Evolutionary conservation across 257 asterid genomes (phyloP), one percentile per base, ranked within the genome.

Genomic region (Buddleja alternifolia): DNA sequence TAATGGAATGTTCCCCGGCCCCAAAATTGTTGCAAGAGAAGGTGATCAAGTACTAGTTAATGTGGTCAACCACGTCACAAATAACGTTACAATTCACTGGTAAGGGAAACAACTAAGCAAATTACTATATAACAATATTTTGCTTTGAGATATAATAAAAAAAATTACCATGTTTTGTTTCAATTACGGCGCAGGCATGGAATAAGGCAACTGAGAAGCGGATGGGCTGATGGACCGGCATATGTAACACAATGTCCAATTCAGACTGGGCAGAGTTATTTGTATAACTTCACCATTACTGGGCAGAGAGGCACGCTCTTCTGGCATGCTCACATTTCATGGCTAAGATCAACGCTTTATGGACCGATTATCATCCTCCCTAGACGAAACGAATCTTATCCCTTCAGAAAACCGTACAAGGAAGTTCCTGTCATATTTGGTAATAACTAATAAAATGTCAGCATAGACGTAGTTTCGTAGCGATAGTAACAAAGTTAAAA

Each of bases 201-300:
- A 15, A 54, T 88, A 40, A 70, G 85, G 66, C 95, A 88, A 57
- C 77, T 83, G 14, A 73, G 79, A 20, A 88, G 83, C 3, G 92
- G 87, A 48, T 88, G 95, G 95, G 82, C 92, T 0, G 92, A 88
- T 29, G 95, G 95, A 60, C 95, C 95, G 0, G 78, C 88, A 0
- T 88, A 88, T 3, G 70, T 85, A 8, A 83, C 95, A 17, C 95
- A 88, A 67, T 88, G 95, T 66, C 95, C 95, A 4, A 88, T 88
- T 8, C 90, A 78, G 63, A 75, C 78, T 5, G 84, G 85, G 12
- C 88, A 83, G 46, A 74, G 47, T 0, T 87, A 87, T 64, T 70
- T 55, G n/a, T 87, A 87, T 56, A 88, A 88, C 81, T 88, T 81
- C 90, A 88, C 95, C 15, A 80, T 85, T 62, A 78, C 78, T 0